A percentile compares a stretch with the other conserved stretches of the same genome.
phyloP scores from a whole-genome alignment of 148 eudicot genomes.

The Cornus suecica region DNA sequence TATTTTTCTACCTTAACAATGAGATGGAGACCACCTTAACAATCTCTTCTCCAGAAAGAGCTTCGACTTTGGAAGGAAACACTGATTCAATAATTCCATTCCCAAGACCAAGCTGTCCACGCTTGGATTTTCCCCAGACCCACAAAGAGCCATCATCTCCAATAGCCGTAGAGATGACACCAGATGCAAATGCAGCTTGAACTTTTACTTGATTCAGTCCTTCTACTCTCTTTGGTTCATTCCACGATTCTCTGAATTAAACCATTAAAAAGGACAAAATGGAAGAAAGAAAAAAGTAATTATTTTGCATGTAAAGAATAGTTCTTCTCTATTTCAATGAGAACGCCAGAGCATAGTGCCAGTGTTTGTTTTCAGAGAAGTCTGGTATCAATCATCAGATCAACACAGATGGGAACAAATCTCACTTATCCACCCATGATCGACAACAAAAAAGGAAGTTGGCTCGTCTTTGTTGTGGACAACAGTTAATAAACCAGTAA shows the following conservation, averaged over 20 bases:
- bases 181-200: conserved; percentile 82
- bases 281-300: not conserved
- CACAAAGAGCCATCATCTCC: conserved; percentile 90
- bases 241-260: conserved; percentile 65
- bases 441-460: not conserved
- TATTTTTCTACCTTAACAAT: conserved; percentile 44
- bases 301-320: not conserved
- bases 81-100: conserved; percentile 57
- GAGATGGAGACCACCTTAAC: conserved; percentile 64
- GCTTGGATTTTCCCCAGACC: conserved; percentile 99
- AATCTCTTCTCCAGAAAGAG: conserved; percentile 69
- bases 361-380: not conserved
- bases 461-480: not conserved
- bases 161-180: conserved; percentile 76
- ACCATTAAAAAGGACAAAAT: not conserved
- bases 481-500: not conserved
- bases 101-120: conserved; percentile 97
- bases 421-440: not conserved
- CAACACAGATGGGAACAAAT: not conserved
- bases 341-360: conserved; percentile 3
- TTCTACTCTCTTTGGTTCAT: conserved; percentile 69
- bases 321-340: not conserved
- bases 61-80: conserved; percentile 66
- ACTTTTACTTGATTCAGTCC: conserved; percentile 63
- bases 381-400: not conserved